phyloP scores from a whole-genome alignment of 495 filamentous ascomycete genomes.

The Trichoderma asperelloides region DNA sequence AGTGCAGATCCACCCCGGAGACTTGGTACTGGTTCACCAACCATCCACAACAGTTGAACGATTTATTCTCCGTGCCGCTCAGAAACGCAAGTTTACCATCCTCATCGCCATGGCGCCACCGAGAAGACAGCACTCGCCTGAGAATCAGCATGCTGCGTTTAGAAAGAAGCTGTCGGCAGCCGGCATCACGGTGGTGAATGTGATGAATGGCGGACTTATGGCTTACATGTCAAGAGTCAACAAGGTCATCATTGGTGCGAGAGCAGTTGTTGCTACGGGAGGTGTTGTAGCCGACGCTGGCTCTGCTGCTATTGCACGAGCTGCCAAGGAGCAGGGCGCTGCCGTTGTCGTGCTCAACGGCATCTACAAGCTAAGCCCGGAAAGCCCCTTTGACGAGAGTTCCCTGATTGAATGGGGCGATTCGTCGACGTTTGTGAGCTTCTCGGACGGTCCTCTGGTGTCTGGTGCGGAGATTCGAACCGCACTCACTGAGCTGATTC shows the following conservation, averaged over 20 bases:
- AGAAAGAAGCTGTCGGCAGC: slow-evolving; percentile 64
- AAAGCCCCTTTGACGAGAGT: slow-evolving; percentile 72
- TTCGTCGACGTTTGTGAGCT: slow-evolving; percentile 60
- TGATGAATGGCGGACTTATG: slow-evolving; percentile 76
- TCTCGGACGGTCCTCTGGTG: slow-evolving; percentile 64
- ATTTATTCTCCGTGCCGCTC: slow-evolving; percentile 74
- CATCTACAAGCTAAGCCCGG: slow-evolving; percentile 83
- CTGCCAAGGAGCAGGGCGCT: slow-evolving; percentile 68
- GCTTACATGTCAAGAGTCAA: slow-evolving; percentile 89
- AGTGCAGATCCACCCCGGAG: slow-evolving; percentile 83
- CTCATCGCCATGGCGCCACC: slow-evolving; percentile 62
- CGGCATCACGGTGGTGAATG: slow-evolving; percentile 71
- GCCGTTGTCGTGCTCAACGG: slow-evolving; percentile 78
- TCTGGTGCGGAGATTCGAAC: slow-evolving; percentile 71
- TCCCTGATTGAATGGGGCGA: slow-evolving; percentile 75
- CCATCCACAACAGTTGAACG: slow-evolving; percentile 75
- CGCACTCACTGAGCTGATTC: slow-evolving; percentile 74
- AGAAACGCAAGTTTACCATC: slow-evolving; percentile 80
- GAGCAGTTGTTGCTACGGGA: slow-evolving; percentile 78
- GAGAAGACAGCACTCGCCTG: slow-evolving; percentile 22
- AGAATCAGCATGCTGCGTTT: slow-evolving; percentile 41
- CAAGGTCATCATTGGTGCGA: slow-evolving; percentile 84
- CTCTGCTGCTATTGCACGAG: slow-evolving; percentile 67
- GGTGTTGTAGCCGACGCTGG: slow-evolving; percentile 74
- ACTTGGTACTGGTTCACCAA: slow-evolving; percentile 77